phyloP scores from a whole-genome alignment of 805 yeast genomes.

The Saturnispora besseyi region DNA sequence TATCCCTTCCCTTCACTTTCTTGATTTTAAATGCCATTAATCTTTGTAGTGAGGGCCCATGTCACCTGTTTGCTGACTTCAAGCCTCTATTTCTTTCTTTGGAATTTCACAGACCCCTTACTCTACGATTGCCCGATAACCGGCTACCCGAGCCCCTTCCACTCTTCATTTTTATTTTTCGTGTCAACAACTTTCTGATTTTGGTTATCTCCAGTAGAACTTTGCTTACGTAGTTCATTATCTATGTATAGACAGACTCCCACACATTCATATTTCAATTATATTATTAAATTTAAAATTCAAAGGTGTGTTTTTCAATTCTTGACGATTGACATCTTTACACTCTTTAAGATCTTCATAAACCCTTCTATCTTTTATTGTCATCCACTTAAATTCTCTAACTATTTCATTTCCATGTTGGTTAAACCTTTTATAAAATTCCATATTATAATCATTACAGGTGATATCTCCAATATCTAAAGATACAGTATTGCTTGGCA shows the following conservation, averaged over 20 bases:
- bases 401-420: slow-evolving; percentile 19
- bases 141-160: background rate
- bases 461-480: background rate
- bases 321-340: background rate
- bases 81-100: no score
- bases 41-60: no score
- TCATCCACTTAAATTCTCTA: slow-evolving; percentile 24
- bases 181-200: no score
- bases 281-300: slow-evolving; percentile 23
- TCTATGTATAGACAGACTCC: no score
- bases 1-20: no score
- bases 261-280: background rate
- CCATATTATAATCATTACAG: slow-evolving; percentile 18
- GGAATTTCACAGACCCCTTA: background rate
- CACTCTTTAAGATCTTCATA: slow-evolving; percentile 14
- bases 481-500: background rate
- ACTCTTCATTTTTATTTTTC: no score
- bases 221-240: no score
- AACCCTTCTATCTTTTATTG: slow-evolving; percentile 21
- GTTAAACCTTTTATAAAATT: slow-evolving; percentile 22
- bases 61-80: no score
- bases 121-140: background rate
- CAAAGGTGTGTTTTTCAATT: slow-evolving; percentile 15
- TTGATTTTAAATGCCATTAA: no score
- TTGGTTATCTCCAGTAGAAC: no score